Evolutionary conservation across 768 basidiomycete species (phyloP).

Genomic region (Rhodotorula graminis): DNA sequence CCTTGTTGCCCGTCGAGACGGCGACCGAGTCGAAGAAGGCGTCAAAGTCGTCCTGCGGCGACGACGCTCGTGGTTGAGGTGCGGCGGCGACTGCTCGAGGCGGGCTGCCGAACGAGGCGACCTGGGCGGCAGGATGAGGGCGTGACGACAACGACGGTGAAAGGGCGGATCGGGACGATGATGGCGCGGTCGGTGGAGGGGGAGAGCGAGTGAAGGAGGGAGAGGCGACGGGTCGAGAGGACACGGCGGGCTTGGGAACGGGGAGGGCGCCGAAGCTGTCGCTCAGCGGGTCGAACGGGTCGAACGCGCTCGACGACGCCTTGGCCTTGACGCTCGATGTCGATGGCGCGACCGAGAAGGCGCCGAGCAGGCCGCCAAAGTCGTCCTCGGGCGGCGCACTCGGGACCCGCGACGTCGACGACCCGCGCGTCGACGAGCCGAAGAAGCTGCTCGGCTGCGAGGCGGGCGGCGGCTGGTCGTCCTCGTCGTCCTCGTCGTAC

Average conservation of each 20-base stretch:
- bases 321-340: neutral
- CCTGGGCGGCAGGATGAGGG: neutral
- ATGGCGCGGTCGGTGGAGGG: too few species aligned
- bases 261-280: conserved; percentile 6
- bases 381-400: conserved; percentile 22
- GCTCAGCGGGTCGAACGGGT: conserved; percentile 36
- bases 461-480: conserved; percentile 63
- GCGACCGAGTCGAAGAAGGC: conserved; percentile 35
- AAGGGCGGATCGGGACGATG: neutral
- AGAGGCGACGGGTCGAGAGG: neutral
- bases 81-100: neutral
- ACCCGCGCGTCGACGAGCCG: conserved; percentile 59
- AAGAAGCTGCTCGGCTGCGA: conserved; percentile 62
- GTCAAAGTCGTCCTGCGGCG: conserved; percentile 24
- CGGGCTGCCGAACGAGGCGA: neutral
- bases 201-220: neutral
- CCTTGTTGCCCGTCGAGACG: neutral
- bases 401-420: neutral
- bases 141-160: too few species aligned
- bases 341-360: conserved; percentile 10
- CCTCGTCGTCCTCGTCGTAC: conserved; percentile 68
- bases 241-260: neutral
- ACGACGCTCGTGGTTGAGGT: neutral
- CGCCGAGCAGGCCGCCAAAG: conserved; percentile 28
- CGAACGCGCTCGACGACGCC: neutral